These are phyloP conservation scores for Gracilaria gracilis DNA, from an alignment of 23 red algal genomes.

Conservation along the genomic window DNA sequence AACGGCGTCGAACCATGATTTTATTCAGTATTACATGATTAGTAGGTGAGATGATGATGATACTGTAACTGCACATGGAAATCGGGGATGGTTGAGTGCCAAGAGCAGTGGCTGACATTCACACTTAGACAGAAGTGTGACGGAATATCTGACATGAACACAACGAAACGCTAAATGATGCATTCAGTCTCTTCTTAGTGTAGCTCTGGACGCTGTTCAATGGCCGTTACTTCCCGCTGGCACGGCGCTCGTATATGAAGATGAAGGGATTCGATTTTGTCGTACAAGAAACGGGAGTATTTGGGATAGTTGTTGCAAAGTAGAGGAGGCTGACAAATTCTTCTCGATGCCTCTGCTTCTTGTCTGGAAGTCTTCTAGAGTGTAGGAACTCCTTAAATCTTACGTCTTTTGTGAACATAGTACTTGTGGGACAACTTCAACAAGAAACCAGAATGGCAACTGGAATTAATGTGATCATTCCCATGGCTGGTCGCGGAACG, in stretches of 20 bases:
- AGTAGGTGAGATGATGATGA: too few relatives aligned
- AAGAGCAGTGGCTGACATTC: too few relatives aligned
- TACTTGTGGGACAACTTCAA: background rate
- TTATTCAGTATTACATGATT: too few relatives aligned
- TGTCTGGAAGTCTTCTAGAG: background rate
- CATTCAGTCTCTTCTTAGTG: too few relatives aligned
- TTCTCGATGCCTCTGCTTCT: background rate
- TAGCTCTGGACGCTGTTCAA: background rate
- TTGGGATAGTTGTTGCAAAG: background rate
- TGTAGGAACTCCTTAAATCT: background rate
- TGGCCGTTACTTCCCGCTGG: background rate
- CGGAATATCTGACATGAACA: too few relatives aligned
- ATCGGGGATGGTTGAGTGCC: too few relatives aligned
- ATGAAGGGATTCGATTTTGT: background rate
- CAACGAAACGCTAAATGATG: too few relatives aligned
- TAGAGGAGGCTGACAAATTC: background rate
- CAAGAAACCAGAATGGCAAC: background rate
- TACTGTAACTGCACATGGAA: too few relatives aligned
- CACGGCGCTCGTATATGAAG: conserved; percentile 3
- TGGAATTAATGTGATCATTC: conserved; percentile 57
- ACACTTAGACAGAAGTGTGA: too few relatives aligned
- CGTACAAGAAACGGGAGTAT: background rate
- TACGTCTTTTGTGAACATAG: background rate
- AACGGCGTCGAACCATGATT: too few relatives aligned
- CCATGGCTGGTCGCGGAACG: conserved; percentile 55